phyloP scores from a whole-genome alignment of 2,329 filamentous ascomycete genomes.

The Dactylella cylindrospora region DNA sequence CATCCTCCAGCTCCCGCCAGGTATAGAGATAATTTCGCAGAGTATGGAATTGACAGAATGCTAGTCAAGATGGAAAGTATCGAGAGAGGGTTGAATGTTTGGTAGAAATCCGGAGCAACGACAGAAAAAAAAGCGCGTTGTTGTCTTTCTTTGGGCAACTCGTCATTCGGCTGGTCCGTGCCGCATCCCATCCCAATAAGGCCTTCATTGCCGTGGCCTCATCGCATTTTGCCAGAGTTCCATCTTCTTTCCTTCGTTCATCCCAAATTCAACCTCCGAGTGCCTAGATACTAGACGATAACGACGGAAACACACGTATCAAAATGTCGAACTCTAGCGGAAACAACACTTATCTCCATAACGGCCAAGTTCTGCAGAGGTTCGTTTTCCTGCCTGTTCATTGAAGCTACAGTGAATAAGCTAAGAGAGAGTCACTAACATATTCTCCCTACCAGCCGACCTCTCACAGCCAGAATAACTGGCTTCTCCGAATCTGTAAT shows the following conservation, averaged over 20 bases:
- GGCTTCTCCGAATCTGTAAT: slow-evolving; percentile 38
- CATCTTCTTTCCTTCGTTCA: slow-evolving; percentile 4
- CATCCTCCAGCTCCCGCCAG: too few species aligned
- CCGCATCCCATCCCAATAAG: neutral
- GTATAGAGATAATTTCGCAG: too few species aligned
- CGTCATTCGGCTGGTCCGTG: too few species aligned
- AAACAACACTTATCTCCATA: slow-evolving; percentile 18
- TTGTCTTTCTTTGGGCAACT: too few species aligned
- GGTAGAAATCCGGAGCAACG: too few species aligned
- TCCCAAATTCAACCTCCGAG: slow-evolving; percentile 1
- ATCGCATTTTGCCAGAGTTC: slow-evolving; percentile 17
- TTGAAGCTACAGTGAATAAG: neutral
- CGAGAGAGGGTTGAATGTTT: too few species aligned
- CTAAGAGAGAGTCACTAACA: too few species aligned
- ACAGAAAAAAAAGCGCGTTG: too few species aligned
- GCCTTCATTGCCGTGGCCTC: too few species aligned
- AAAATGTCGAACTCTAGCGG: slow-evolving; percentile 16
- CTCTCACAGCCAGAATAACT: slow-evolving; percentile 27
- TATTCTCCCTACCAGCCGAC: slow-evolving; percentile 11
- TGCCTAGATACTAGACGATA: neutral
- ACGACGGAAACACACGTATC: neutral
- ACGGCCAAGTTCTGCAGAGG: slow-evolving; percentile 29
- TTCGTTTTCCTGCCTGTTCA: slow-evolving; percentile 1
- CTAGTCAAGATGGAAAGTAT: too few species aligned
- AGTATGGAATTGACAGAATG: too few species aligned